Evolutionary conservation across 495 filamentous ascomycete genomes (phyloP).

Genomic region (Neurospora tetrasperma): DNA sequence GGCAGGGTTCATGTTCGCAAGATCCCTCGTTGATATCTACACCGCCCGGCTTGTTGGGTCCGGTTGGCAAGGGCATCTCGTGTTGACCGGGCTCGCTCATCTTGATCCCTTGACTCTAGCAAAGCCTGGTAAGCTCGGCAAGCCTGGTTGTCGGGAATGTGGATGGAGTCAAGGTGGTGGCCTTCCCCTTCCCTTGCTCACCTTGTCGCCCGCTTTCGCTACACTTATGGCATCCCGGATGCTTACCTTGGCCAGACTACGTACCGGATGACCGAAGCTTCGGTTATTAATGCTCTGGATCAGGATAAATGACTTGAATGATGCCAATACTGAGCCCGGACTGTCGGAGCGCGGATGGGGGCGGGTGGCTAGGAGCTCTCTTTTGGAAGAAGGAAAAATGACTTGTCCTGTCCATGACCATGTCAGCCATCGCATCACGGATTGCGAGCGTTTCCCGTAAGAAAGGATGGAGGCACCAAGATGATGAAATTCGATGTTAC

Average conservation of each 20-base stretch:
- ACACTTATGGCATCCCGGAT: not conserved
- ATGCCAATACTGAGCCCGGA: not conserved
- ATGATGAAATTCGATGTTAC: too few relatives aligned
- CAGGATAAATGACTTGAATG: too few relatives aligned
- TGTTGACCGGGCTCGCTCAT: not conserved
- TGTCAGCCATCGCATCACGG: not conserved
- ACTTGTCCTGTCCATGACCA: not conserved
- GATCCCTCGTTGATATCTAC: not conserved
- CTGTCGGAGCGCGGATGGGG: not conserved
- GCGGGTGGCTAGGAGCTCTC: not conserved
- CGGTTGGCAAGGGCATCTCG: not conserved
- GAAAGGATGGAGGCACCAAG: not conserved
- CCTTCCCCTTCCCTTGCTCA: not conserved
- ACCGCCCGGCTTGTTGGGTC: not conserved
- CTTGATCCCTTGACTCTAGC: not conserved
- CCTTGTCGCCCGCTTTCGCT: not conserved
- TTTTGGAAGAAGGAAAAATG: not conserved
- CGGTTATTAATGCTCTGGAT: too few relatives aligned
- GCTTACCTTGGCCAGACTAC: not conserved
- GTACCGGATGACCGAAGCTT: not conserved
- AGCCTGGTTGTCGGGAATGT: not conserved
- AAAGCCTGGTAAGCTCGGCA: not conserved
- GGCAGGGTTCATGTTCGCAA: not conserved
- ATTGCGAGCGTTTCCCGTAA: not conserved
- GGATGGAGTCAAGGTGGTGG: not conserved